Percentiles rank a stretch among this genome's conserved stretches.
Evolutionary conservation across 495 filamentous ascomycete species (phyloP).

Genomic region (Xylaria bambusicola): DNA sequence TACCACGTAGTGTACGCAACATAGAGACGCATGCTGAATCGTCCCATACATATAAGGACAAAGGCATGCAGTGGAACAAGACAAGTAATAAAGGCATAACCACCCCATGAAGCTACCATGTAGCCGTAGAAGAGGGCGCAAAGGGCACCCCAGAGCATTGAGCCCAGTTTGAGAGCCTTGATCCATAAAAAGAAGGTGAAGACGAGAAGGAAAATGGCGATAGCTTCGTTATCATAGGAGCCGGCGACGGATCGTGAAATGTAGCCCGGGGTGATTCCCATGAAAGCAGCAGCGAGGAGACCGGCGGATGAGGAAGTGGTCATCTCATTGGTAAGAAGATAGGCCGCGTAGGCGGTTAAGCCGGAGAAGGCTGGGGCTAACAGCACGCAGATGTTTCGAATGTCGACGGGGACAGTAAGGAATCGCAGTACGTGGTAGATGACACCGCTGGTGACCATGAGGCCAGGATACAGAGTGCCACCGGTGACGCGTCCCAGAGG

Average conservation of each 20-base stretch:
- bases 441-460: conserved; percentile 98
- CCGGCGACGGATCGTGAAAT: conserved; percentile 97
- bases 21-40: conserved; percentile 91
- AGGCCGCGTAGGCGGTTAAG: conserved; percentile 89
- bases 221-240: conserved; percentile 99
- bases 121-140: conserved; percentile 98
- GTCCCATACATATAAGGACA: conserved; percentile 93
- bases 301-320: conserved; percentile 87
- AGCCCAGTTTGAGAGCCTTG: conserved; percentile 94
- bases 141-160: conserved; percentile 91
- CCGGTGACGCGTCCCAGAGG: conserved; percentile 97
- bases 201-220: conserved; percentile 97
- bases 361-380: conserved; percentile 96
- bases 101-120: conserved; percentile 99
- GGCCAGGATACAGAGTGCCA: conserved; percentile 95
- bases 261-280: conserved; percentile 97
- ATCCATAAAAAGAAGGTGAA: conserved; percentile 99
- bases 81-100: conserved; percentile 99
- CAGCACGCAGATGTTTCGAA: conserved; percentile 97
- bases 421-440: conserved; percentile 95
- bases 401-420: conserved; percentile 93
- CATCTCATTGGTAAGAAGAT: conserved; percentile 97
- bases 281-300: conserved; percentile 90
- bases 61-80: conserved; percentile 94
- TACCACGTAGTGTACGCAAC: conserved; percentile 99